Evolutionary conservation across 2,329 filamentous ascomycete genomes (phyloP), one percentile per base, ranked within the genome.

Genomic region (Clarireedia hainanense): DNA sequence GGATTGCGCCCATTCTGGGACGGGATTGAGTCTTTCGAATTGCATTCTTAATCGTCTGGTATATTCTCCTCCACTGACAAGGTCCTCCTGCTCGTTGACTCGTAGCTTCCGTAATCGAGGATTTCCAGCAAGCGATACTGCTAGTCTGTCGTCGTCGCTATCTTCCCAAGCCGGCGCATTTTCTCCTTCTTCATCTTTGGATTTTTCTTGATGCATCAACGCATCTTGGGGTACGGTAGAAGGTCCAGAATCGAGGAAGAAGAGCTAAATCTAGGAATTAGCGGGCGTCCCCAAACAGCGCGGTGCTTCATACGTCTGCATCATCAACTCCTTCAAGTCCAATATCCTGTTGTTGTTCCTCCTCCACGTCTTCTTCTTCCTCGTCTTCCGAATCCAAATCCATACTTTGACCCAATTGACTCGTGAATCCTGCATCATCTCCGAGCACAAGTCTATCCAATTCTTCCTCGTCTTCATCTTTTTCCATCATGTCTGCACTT

Each of bases 401-500:
- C 55, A 75, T 83, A 71, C 71, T 74, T 66, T 74, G 73, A 62
- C 86, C 87, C 51, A 97, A 74, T 43, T 86, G 85, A 56, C 86
- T 78, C 57, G 85, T 80, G 70, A 97, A 97, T 36, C 85, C 88
- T n/a, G 82, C 80, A 47, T 86, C 84, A 72, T 95, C 88, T 55
- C 94, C 94, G 60, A 99, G 88, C 3, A 99, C 88, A 60, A 96
- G 75, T 61, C 85, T 83, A 74, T 96, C 92, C 30, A 96, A 81
- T 69, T 92, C 89, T 67, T 87, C 83, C 70, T 96, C 91, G 52
- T 88, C 84, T 14, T 83, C 84, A 68, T 95, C 90, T 69, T 92
- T 94, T 50, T 88, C 85, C 54, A 75, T 66, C 12, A 70, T 63
- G 3, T 69, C 67, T 1, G 68, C 61, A 45, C 63, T 63, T 26